Evolutionary conservation across 2,329 filamentous ascomycete genomes (phyloP).

Genomic region (Diatrype stigma): DNA sequence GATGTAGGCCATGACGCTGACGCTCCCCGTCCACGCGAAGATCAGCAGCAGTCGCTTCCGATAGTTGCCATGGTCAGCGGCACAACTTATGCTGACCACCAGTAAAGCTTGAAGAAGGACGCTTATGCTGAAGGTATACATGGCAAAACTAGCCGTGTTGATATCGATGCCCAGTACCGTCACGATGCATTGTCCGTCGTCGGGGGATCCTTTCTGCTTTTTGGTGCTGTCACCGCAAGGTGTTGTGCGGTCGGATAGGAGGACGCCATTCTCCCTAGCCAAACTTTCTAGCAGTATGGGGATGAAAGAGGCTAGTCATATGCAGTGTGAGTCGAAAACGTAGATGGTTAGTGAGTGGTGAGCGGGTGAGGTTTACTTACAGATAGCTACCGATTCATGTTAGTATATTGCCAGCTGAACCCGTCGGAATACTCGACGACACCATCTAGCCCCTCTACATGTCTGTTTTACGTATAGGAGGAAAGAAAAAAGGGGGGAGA

Average conservation of each 20-base stretch:
- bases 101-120: constrained; percentile 84
- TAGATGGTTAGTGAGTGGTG: background rate
- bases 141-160: constrained; percentile 94
- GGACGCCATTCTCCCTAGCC: constrained; percentile 84
- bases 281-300: constrained; percentile 93
- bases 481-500: background rate
- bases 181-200: constrained; percentile 72
- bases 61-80: constrained; percentile 89
- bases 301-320: constrained; percentile 74
- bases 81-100: constrained; percentile 93
- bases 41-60: constrained; percentile 80
- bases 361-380: constrained; percentile 17
- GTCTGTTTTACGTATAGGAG: no score
- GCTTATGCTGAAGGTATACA: constrained; percentile 96
- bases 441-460: background rate
- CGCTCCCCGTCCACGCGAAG: constrained; percentile 80
- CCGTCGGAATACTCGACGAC: background rate
- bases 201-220: constrained; percentile 34
- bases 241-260: constrained; percentile 70
- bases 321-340: constrained; percentile 5
- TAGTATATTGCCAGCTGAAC: background rate
- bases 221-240: constrained; percentile 67
- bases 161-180: constrained; percentile 78
- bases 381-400: constrained; percentile 17
- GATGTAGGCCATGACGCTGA: constrained; percentile 85